Evolutionary conservation across 2,329 filamentous ascomycete genomes (phyloP).

Genomic region (Botrytis tulipae): DNA sequence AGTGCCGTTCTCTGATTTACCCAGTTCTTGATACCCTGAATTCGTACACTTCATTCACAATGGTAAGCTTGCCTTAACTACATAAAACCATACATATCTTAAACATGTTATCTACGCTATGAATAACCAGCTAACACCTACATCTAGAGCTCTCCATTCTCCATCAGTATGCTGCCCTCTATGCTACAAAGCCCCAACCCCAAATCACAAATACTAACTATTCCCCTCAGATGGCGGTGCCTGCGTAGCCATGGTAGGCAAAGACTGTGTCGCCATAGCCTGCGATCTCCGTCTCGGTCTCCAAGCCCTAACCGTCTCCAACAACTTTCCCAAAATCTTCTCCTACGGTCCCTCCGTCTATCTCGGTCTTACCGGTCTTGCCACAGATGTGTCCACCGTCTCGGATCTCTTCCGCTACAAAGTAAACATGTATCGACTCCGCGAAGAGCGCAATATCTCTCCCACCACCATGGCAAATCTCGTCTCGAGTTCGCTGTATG

Average conservation of each 20-base stretch:
- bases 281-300: slow-evolving; percentile 97
- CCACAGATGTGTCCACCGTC: slow-evolving; percentile 92
- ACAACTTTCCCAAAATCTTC: slow-evolving; percentile 99
- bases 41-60: slow-evolving; percentile 26
- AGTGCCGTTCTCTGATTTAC: background rate
- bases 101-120: background rate
- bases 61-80: slow-evolving; percentile 30
- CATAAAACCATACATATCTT: background rate
- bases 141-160: slow-evolving; percentile 80
- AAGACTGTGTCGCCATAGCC: slow-evolving; percentile 98
- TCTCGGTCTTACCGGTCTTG: slow-evolving; percentile 91
- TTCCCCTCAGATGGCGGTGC: slow-evolving; percentile 70
- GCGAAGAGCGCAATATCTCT: slow-evolving; percentile 94
- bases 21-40: slow-evolving; percentile 8
- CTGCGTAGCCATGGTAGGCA: slow-evolving; percentile 98
- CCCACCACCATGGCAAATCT: slow-evolving; percentile 96
- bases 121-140: slow-evolving; percentile 38
- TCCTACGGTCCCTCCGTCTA: slow-evolving; percentile 85
- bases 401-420: slow-evolving; percentile 99
- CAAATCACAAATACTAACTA: slow-evolving; percentile 8
- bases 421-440: slow-evolving; percentile 99
- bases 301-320: slow-evolving; percentile 94
- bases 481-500: slow-evolving; percentile 86
- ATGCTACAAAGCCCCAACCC: slow-evolving; percentile 17
- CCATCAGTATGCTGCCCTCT: slow-evolving; percentile 68